Percentiles rank a stretch among this genome's conserved stretches.
Conservation (phyloP, 148 eudicot genomes). For the Pouteria glomerata region DNA sequence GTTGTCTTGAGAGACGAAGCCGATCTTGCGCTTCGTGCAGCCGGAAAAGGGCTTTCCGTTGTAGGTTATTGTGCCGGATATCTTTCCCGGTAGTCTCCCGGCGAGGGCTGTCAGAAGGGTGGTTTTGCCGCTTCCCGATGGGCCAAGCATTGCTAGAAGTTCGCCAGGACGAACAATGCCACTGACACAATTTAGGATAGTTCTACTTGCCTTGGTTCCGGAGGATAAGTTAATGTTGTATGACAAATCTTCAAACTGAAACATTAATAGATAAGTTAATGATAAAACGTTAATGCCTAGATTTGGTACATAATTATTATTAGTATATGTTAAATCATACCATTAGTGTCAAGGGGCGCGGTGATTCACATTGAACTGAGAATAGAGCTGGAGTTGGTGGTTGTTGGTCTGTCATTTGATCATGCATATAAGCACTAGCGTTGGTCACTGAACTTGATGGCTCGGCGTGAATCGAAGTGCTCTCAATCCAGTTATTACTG, state of each 20-base stretch:
- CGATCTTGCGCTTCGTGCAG: conserved; percentile 52
- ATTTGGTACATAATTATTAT: neutral
- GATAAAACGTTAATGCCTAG: too few relatives aligned
- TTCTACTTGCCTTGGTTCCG: conserved; percentile 34
- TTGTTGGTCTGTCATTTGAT: conserved; percentile 12
- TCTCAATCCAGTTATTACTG: conserved; percentile 22
- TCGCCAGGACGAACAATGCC: conserved; percentile 75
- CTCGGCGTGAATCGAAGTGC: conserved; percentile 24
- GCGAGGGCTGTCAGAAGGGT: conserved; percentile 65
- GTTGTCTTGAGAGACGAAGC: conserved; percentile 82
- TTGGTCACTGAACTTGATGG: conserved; percentile 28
- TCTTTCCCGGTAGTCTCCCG: conserved; percentile 50
- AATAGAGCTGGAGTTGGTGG: conserved; percentile 17
- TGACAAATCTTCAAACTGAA: conserved; percentile 76
- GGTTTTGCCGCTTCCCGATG: conserved; percentile 91
- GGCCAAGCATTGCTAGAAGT: conserved; percentile 79
- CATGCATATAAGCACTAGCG: conserved; percentile 38
- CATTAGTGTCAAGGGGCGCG: conserved; percentile 57
- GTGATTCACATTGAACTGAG: conserved; percentile 42
- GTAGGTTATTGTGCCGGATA: conserved; percentile 55
- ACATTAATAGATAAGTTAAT: too few relatives aligned
- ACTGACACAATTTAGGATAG: conserved; percentile 51
- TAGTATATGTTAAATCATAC: conserved; percentile 15
- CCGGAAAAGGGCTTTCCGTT: conserved; percentile 58
- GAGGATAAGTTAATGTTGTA: conserved; percentile 46